These are phyloP conservation scores for Stentor roeselii DNA, from an alignment of 73 alveolate species.

Conservation along the genomic window DNA sequence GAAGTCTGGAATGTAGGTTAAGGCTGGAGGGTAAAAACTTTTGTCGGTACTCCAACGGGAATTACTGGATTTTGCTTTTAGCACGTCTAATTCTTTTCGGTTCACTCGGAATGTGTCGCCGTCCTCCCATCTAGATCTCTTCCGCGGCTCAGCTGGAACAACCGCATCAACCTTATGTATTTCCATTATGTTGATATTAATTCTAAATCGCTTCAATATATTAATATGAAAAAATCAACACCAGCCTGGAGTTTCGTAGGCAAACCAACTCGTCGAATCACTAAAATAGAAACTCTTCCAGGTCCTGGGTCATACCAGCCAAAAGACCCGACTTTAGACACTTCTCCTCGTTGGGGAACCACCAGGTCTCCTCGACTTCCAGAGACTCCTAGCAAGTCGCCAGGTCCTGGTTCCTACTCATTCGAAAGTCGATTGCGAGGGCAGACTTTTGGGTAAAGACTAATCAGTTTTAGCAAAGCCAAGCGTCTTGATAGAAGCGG, in stretches of 20 bases:
- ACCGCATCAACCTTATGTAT: not conserved
- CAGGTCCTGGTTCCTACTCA: not conserved
- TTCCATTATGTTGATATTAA: too few relatives aligned
- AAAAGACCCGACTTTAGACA: not conserved
- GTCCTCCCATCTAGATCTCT: slow-evolving; percentile 24
- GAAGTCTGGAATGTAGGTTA: slow-evolving; percentile 49
- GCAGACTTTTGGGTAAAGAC: not conserved
- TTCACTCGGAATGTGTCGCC: slow-evolving; percentile 13
- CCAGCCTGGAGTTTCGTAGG: not conserved
- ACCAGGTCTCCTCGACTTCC: not conserved
- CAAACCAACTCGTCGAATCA: too few relatives aligned
- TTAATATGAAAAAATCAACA: not conserved
- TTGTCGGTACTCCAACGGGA: slow-evolving; percentile 34
- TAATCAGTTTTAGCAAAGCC: not conserved
- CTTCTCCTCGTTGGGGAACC: not conserved
- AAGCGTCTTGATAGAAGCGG: not conserved
- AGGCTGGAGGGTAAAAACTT: slow-evolving; percentile 56
- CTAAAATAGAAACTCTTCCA: not conserved
- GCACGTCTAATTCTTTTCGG: not conserved
- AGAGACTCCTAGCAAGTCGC: not conserved
- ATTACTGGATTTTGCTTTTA: not conserved
- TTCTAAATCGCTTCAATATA: too few relatives aligned
- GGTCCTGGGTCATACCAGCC: slow-evolving; percentile 11
- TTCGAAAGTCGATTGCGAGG: not conserved
- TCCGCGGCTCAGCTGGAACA: not conserved